phyloP scores from a whole-genome alignment of 2,329 filamentous ascomycete species.

The Trichoderma asperellum region DNA sequence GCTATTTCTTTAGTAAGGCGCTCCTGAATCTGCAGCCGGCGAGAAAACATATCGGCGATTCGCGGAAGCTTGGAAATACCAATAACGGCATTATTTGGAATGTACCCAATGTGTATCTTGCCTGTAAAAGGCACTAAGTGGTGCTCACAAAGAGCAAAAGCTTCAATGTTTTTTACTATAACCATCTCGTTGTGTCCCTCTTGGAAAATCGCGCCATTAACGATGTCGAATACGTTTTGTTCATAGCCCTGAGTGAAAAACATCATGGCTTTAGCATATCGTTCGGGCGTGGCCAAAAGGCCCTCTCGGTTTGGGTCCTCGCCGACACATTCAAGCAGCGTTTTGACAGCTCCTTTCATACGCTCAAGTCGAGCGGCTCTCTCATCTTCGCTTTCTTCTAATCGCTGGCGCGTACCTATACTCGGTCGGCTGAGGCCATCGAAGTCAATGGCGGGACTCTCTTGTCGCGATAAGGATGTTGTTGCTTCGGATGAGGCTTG shows the following conservation, averaged over 20 bases:
- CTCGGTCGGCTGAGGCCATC: slow-evolving; percentile 65
- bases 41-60: slow-evolving; percentile 95
- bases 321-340: slow-evolving; percentile 69
- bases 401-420: slow-evolving; percentile 65
- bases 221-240: slow-evolving; percentile 87
- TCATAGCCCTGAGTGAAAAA: slow-evolving; percentile 98
- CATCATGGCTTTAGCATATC: slow-evolving; percentile 94
- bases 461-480: slow-evolving; percentile 1
- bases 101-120: slow-evolving; percentile 99
- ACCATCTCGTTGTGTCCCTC: slow-evolving; percentile 97
- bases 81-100: slow-evolving; percentile 87
- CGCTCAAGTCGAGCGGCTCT: slow-evolving; percentile 58
- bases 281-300: slow-evolving; percentile 71
- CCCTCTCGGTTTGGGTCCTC: slow-evolving; percentile 70
- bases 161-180: slow-evolving; percentile 96
- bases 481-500: slow-evolving; percentile 7
- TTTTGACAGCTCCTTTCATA: slow-evolving; percentile 65
- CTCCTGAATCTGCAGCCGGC: slow-evolving; percentile 93
- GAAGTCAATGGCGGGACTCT: slow-evolving; percentile 62
- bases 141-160: slow-evolving; percentile 94
- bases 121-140: slow-evolving; percentile 95
- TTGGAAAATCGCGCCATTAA: slow-evolving; percentile 93
- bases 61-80: slow-evolving; percentile 94
- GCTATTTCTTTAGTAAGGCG: slow-evolving; percentile 95
- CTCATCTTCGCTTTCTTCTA: slow-evolving; percentile 54